Base-by-base conservation (phyloP, 331 rosid species). In the Pyrus hybrid region DNA sequence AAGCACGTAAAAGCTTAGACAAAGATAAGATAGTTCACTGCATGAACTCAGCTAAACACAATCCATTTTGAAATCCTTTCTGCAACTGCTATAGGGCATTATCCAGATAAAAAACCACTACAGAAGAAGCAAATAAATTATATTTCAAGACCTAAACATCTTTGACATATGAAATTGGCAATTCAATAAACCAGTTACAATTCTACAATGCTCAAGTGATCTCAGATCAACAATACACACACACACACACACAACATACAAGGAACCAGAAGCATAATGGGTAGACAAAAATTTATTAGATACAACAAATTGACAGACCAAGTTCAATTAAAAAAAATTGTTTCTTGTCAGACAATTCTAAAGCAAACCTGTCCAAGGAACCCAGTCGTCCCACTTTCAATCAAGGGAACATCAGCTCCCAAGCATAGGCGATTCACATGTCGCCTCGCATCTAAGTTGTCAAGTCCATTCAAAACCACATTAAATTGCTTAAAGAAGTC, bases 351-450 rank as follows among this genome's bases (percentile, higher is more conserved):
- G 68, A 41, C 26, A 68, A 80, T 72, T 66, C 71, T 78, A 76
- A 51, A 76, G 33, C 67, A 74, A 62, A 95, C 99, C 99, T 95
- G 99, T 61, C 99, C 99, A 75, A 95, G 99, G 85, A 95, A 95
- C 73, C 99, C 99, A 83, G 99, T 95, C 41, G 99, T 95, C 79
- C 99, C 99, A 88, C 99, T 95, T 86, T 92, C 99, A 77, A 95
- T 94, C 76, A 95, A 78, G 68, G 99, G 97, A 74, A 92, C 96
- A 67, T 89, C 81, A 84, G 99, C 97, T 77, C 97, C 97, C 91
- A 95, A 85, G 88, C 97, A 89, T 66, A 95, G 76, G 25, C 99
- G 99, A 82, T 95, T 95, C 67, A 95, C 99, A 80, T 95, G 97
- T 63, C 99, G 86, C 68, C 99, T 90, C 1, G 99, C 99, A 88